A percentile compares a stretch with the other conserved stretches of the same genome.
Conservation (phyloP, 306 rosid species). For the Inga leiocalycina region DNA sequence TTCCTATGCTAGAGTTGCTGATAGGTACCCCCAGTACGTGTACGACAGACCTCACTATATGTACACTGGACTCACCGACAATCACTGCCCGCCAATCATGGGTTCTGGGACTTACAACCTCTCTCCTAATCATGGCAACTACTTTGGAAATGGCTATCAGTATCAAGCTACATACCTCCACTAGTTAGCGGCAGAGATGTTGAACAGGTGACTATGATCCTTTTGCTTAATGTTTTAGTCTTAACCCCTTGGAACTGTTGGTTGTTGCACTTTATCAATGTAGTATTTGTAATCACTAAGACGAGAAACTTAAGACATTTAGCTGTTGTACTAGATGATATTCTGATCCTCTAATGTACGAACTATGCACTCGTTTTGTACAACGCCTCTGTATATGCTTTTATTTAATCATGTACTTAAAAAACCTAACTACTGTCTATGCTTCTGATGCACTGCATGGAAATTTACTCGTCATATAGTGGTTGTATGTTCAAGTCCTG, state of each 20-base stretch:
- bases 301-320: slow-evolving; percentile 48
- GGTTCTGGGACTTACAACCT: slow-evolving; percentile 73
- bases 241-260: slow-evolving; percentile 67
- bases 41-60: slow-evolving; percentile 77
- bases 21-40: slow-evolving; percentile 80
- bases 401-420: not conserved
- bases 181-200: slow-evolving; percentile 62
- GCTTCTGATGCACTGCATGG: slow-evolving; percentile 14
- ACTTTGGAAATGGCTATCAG: slow-evolving; percentile 91
- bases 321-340: slow-evolving; percentile 59
- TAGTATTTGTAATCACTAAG: slow-evolving; percentile 52
- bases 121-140: slow-evolving; percentile 78
- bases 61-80: slow-evolving; percentile 73
- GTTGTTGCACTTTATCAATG: slow-evolving; percentile 64
- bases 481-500: not conserved
- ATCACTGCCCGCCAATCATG: slow-evolving; percentile 67
- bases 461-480: not conserved
- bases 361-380: slow-evolving; percentile 62
- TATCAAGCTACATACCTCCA: slow-evolving; percentile 93
- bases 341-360: slow-evolving; percentile 76
- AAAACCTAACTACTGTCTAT: not conserved
- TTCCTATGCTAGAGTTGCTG: slow-evolving; percentile 76
- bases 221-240: slow-evolving; percentile 68
- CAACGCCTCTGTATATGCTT: slow-evolving; percentile 36
- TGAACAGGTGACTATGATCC: slow-evolving; percentile 62